Evolutionary conservation across 805 yeast species (phyloP).

Genomic region (Jamesozyma rosinii): DNA sequence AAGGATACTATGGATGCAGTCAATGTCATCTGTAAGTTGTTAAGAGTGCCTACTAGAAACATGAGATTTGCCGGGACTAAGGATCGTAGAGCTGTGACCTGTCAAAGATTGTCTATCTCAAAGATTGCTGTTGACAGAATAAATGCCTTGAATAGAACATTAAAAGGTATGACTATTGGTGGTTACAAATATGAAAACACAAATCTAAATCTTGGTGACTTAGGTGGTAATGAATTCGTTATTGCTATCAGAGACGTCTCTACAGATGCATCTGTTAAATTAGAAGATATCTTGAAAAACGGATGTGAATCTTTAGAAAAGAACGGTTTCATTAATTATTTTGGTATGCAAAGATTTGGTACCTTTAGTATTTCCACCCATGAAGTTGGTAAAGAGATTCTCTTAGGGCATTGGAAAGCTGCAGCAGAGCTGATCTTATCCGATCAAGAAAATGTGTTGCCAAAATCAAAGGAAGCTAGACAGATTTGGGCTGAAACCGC

Average conservation of each 20-base stretch:
- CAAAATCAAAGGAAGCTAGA: conserved; percentile 78
- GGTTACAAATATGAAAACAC: conserved; percentile 58
- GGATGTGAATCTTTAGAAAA: conserved; percentile 50
- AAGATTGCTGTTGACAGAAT: conserved; percentile 67
- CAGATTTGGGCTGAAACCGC: conserved; percentile 66
- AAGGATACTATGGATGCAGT: conserved; percentile 97
- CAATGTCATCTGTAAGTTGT: conserved; percentile 55
- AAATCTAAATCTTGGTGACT: conserved; percentile 67
- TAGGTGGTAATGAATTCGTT: conserved; percentile 79
- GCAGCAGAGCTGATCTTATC: conserved; percentile 73
- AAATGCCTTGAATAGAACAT: conserved; percentile 61
- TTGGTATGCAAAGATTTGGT: conserved; percentile 98
- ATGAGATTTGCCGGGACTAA: conserved; percentile 90
- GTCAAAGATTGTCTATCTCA: conserved; percentile 66
- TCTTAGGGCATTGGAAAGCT: conserved; percentile 65
- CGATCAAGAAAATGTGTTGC: conserved; percentile 76
- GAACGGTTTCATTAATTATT: conserved; percentile 84
- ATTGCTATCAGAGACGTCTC: conserved; percentile 74
- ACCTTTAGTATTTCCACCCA: conserved; percentile 92
- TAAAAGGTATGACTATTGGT: conserved; percentile 74
- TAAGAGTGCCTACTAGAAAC: conserved; percentile 62
- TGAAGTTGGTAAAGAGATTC: conserved; percentile 62
- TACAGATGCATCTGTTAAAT: conserved; percentile 27
- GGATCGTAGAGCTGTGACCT: conserved; percentile 92
- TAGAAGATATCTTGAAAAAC: conserved; percentile 40